Evolutionary conservation across 2,329 filamentous ascomycete species (phyloP), one percentile per base, ranked within the genome.

Genomic region (Calonectria montana): DNA sequence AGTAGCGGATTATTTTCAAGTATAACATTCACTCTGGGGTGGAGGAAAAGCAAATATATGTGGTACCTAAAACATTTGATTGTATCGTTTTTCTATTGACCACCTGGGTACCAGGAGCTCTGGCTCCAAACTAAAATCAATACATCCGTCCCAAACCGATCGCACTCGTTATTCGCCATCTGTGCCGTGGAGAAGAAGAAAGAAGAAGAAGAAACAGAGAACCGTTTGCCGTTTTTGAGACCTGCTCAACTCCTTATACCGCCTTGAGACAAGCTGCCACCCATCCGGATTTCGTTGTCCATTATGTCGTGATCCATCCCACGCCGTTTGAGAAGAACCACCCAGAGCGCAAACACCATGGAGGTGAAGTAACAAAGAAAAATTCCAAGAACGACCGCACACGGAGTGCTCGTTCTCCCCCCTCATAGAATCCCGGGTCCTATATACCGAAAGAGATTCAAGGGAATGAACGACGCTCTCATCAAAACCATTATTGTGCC

Each of bases 241-340:
- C 68, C 57, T 59, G 63, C 53, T 59, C 65, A 65, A 59, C 57
- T 69, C 57, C 72, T 23, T 59, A 57, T 67, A 31, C 61, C 48
- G 45, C 41, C 65, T 53, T 41, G 39, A 37, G 71, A 70, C 53
- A 66, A 37, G 41, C 65, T 59, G 29, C 23, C 39, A 57, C n/a
- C 62, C 23, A 15, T 63, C 43, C 71, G 53, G 45, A 68, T 61
- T 45, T 53, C 57, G 59, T 66, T 25, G 57, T 59, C 48, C 67
- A 68, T 73, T 66, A 68, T 59, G 45, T 70, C 71, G 37, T 69
- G 65, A 59, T 67, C 59, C 53, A 59, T 67, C 59, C 53, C 69
- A 48, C 65, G 21, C 69, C 61, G 67, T 61, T 43, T 25, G 70
- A 48, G 39, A 27, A 50, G 61, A 47, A 65, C 21, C 48, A 35